Conservation (phyloP, 2,329 filamentous ascomycete genomes). For the Arachnopeziza araneosa region DNA sequence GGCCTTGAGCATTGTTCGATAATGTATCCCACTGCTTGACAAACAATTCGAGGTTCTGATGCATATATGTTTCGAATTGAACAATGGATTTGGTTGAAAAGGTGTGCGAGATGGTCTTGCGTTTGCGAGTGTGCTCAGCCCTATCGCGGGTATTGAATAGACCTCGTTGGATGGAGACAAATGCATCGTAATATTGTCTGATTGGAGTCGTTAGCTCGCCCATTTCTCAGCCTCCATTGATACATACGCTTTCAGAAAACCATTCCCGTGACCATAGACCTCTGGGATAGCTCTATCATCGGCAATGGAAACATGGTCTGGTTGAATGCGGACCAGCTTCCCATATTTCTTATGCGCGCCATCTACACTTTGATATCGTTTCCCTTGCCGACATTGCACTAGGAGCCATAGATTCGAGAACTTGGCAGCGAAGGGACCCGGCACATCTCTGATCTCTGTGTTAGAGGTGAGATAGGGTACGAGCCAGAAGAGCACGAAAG, state of each 20-base stretch:
- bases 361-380: constrained; percentile 61
- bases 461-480: constrained; percentile 31
- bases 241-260: constrained; percentile 61
- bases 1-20: constrained; percentile 35
- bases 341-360: constrained; percentile 66
- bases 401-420: constrained; percentile 82
- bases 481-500: constrained; percentile 37
- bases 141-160: constrained; percentile 87
- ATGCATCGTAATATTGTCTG: constrained; percentile 72
- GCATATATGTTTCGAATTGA: constrained; percentile 87
- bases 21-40: constrained; percentile 67
- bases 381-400: constrained; percentile 57
- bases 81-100: constrained; percentile 76
- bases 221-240: not conserved
- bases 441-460: constrained; percentile 35
- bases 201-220: not conserved
- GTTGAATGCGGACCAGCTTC: constrained; percentile 76
- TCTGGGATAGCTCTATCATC: constrained; percentile 70
- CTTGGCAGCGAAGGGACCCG: constrained; percentile 47
- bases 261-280: constrained; percentile 77
- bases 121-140: constrained; percentile 77
- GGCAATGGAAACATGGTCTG: constrained; percentile 76
- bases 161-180: constrained; percentile 78
- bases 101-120: constrained; percentile 82
- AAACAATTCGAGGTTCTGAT: constrained; percentile 69